Percentiles rank a stretch among this genome's conserved stretches.
Conservation (phyloP, 202 grass and related monocot genomes). For the Zizania palustris region DNA sequence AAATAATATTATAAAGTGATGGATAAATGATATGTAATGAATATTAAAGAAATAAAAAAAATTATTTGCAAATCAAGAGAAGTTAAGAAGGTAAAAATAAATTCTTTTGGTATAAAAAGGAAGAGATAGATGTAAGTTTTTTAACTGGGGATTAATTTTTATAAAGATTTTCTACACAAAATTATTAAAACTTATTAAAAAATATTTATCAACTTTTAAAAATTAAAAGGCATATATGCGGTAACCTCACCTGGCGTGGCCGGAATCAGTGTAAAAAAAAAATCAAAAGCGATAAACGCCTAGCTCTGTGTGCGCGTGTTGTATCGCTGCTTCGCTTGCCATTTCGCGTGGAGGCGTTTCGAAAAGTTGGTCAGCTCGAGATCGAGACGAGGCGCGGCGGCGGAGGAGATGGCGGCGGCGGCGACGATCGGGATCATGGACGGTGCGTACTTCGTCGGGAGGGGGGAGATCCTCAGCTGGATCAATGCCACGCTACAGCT, state of each 20-base stretch:
- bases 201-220: no score
- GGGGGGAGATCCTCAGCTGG: conserved; percentile 89
- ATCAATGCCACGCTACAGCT: conserved; percentile 92
- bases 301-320: background rate
- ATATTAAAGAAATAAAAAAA: no score
- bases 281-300: background rate
- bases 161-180: no score
- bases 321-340: background rate
- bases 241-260: conserved; percentile 2
- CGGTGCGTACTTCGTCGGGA: conserved; percentile 89
- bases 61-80: no score
- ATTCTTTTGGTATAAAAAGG: no score
- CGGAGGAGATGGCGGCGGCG: conserved; percentile 45
- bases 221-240: background rate
- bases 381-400: background rate
- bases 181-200: no score
- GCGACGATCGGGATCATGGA: conserved; percentile 90
- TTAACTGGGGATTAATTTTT: no score
- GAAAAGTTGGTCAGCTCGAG: conserved; percentile 40
- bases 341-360: conserved; percentile 25
- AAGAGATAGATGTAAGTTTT: no score
- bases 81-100: no score
- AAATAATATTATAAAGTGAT: no score
- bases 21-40: no score
- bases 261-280: background rate